Conservation (phyloP, 2,329 filamentous ascomycete species). For the Basipetospora chlamydospora region DNA sequence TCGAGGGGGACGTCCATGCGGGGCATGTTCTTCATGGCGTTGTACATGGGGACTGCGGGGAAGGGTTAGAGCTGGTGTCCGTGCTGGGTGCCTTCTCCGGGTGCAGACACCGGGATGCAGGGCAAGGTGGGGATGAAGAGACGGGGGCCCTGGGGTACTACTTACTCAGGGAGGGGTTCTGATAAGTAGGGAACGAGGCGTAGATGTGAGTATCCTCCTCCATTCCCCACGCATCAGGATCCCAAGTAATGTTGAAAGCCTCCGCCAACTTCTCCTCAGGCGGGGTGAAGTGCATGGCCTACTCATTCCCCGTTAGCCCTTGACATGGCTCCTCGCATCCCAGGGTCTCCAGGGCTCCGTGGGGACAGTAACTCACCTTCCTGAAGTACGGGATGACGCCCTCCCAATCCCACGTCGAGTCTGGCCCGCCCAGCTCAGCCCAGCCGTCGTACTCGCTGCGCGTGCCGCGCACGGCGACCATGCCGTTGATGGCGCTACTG, state of each 20-base stretch:
- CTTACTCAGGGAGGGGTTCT: constrained; percentile 5
- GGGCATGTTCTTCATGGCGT: constrained; percentile 14
- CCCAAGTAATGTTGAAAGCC: constrained; percentile 14
- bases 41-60: constrained; percentile 10
- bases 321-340: not conserved
- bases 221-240: constrained; percentile 12
- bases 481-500: constrained; percentile 22
- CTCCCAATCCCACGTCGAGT: constrained; percentile 20
- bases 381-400: constrained; percentile 26
- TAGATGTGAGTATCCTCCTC: constrained; percentile 10
- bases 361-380: constrained; percentile 18
- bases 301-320: not conserved
- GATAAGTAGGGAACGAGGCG: constrained; percentile 12
- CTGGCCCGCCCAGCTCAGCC: constrained; percentile 27
- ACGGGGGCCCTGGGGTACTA: too few species aligned
- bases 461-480: constrained; percentile 20
- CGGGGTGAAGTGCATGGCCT: constrained; percentile 8
- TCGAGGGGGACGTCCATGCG: constrained; percentile 13
- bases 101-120: too few species aligned
- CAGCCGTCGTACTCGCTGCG: constrained; percentile 28
- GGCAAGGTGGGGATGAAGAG: not conserved
- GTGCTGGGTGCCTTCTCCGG: too few species aligned
- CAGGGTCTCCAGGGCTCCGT: not conserved
- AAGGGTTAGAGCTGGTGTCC: not conserved
- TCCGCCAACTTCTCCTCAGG: constrained; percentile 10